A percentile compares a stretch with the other conserved stretches of the same genome.
Conservation (phyloP, 768 basidiomycete genomes). For the Trametes sanguinea region DNA sequence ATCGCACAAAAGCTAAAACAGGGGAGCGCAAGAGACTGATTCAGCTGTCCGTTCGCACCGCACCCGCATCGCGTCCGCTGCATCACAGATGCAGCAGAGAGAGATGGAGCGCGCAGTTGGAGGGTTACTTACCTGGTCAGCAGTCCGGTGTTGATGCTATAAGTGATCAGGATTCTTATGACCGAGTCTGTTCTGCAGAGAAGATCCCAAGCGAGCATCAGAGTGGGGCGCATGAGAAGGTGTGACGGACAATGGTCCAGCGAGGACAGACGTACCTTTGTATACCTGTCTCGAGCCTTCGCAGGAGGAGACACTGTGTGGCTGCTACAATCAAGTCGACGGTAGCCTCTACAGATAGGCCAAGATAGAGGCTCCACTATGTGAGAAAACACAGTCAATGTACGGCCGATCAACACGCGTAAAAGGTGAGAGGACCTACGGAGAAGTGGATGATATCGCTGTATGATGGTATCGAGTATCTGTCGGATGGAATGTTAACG, state of each 20-base stretch:
- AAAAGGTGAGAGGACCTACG: background rate
- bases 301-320: constrained; percentile 19
- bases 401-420: no score
- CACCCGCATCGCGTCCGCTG: background rate
- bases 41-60: background rate
- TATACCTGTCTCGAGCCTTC: constrained; percentile 19
- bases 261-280: constrained; percentile 7
- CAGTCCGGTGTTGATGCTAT: constrained; percentile 24
- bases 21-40: background rate
- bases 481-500: background rate
- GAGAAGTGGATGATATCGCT: constrained; percentile 11
- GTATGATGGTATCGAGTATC: constrained; percentile 9
- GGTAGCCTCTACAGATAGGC: constrained; percentile 17
- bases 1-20: constrained; percentile 18
- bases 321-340: constrained; percentile 16
- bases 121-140: constrained; percentile 18
- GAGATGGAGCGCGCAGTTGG: background rate
- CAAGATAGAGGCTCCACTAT: constrained; percentile 24
- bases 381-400: background rate
- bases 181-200: constrained; percentile 18
- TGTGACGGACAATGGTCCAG: background rate
- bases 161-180: constrained; percentile 16
- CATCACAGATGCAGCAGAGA: background rate
- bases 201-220: background rate
- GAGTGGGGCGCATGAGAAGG: background rate